These are phyloP conservation scores for Atkinsonella hypoxylon DNA, from an alignment of 2,329 filamentous ascomycete genomes.

Conservation along the genomic window DNA sequence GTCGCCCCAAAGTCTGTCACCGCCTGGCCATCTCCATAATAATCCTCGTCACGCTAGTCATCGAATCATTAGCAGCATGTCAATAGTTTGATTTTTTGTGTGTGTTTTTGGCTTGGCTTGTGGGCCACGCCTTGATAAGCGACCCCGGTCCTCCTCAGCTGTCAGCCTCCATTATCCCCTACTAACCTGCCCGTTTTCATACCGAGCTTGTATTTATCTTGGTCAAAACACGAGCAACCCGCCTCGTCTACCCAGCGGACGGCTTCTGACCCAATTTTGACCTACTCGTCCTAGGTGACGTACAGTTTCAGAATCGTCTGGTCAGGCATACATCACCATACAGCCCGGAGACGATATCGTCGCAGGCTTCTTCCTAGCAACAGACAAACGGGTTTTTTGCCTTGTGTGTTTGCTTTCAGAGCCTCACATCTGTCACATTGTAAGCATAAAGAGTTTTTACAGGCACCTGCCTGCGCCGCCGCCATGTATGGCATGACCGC, in stretches of 20 bases:
- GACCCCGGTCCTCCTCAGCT: background rate
- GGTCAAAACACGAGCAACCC: background rate
- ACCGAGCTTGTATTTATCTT: background rate
- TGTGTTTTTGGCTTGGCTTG: background rate
- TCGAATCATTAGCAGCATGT: too few species aligned
- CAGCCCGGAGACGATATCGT: background rate
- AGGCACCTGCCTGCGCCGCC: background rate
- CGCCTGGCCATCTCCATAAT: too few species aligned
- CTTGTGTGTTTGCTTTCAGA: too few species aligned
- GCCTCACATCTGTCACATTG: too few species aligned
- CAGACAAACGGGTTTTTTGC: background rate
- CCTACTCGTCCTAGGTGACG: background rate
- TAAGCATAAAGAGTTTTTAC: background rate
- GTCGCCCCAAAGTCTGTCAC: too few species aligned
- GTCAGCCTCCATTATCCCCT: background rate
- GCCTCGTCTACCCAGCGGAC: background rate
- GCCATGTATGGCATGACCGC: slow-evolving; percentile 18
- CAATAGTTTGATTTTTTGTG: too few species aligned
- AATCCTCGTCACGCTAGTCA: too few species aligned
- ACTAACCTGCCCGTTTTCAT: background rate
- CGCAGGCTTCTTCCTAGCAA: background rate
- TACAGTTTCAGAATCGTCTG: background rate
- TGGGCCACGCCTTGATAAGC: background rate
- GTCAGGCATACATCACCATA: background rate
- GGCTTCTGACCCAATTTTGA: background rate